phyloP scores from a whole-genome alignment of 2,329 filamentous ascomycete species.

The Neocatenulostroma microsporum region DNA sequence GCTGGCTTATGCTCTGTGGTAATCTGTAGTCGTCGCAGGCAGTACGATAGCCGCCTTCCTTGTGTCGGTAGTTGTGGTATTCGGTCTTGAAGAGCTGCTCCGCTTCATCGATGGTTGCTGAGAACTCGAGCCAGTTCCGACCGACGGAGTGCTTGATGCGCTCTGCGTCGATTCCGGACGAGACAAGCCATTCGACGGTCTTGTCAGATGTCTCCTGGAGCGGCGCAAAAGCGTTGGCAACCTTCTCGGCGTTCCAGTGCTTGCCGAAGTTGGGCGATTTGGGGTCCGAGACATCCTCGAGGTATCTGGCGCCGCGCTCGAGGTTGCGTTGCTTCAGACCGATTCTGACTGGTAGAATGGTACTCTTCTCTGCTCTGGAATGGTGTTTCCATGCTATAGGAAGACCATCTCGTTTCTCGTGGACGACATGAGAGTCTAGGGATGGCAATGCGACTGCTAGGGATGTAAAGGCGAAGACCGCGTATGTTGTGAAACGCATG shows the following conservation, averaged over 20 bases:
- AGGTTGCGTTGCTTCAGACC: constrained; percentile 27
- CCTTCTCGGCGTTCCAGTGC: constrained; percentile 36
- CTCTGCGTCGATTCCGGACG: constrained; percentile 42
- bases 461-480: constrained; percentile 2
- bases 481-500: too few relatives aligned
- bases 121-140: constrained; percentile 45
- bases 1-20: constrained; percentile 21
- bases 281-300: constrained; percentile 36
- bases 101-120: constrained; percentile 40
- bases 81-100: constrained; percentile 47
- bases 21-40: constrained; percentile 34
- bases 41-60: constrained; percentile 25
- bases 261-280: constrained; percentile 30
- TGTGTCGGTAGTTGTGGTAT: constrained; percentile 46
- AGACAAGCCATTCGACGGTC: constrained; percentile 47
- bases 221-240: constrained; percentile 34
- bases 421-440: constrained; percentile 19
- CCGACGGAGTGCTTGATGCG: constrained; percentile 45
- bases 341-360: constrained; percentile 28
- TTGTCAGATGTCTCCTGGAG: constrained; percentile 39
- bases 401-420: constrained; percentile 23
- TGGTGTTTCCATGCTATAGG: constrained; percentile 18
- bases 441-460: constrained; percentile 1
- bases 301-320: constrained; percentile 22
- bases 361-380: constrained; percentile 19